These are phyloP conservation scores for Yamadazyma taylorii DNA, from an alignment of 1,139 yeast species.

Conservation along the genomic window DNA sequence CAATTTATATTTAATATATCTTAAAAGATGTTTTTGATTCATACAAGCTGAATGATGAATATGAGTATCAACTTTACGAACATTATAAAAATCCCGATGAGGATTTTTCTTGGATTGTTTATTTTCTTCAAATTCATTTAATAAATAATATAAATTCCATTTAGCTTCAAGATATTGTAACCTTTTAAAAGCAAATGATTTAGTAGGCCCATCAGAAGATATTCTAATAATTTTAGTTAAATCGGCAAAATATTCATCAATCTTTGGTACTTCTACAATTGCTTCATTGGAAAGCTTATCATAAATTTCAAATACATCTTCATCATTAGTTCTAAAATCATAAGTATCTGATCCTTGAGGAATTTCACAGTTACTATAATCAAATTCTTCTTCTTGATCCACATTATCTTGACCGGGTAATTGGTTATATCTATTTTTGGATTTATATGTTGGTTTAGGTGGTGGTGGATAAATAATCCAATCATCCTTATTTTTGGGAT, in stretches of 20 bases:
- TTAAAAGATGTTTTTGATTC: conserved; percentile 94
- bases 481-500: conserved; percentile 71
- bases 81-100: conserved; percentile 96
- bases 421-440: conserved; percentile 59
- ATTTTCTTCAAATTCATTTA: conserved; percentile 91
- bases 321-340: conserved; percentile 53
- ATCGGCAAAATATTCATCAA: conserved; percentile 82
- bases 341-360: conserved; percentile 58
- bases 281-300: conserved; percentile 29
- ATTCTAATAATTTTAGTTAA: conserved; percentile 67
- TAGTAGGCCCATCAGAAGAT: conserved; percentile 95
- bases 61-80: conserved; percentile 97
- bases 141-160: conserved; percentile 86
- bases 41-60: conserved; percentile 98
- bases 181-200: conserved; percentile 93
- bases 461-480: conserved; percentile 94
- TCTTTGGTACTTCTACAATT: conserved; percentile 67
- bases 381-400: conserved; percentile 51
- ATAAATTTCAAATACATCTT: conserved; percentile 69
- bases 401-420: conserved; percentile 31
- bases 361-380: conserved; percentile 57
- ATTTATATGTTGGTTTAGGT: conserved; percentile 88
- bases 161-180: conserved; percentile 92
- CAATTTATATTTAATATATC: conserved; percentile 89
- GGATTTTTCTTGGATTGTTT: conserved; percentile 77